phyloP scores from a whole-genome alignment of 2,329 filamentous ascomycete genomes.

The Hypoxylon sp. region DNA sequence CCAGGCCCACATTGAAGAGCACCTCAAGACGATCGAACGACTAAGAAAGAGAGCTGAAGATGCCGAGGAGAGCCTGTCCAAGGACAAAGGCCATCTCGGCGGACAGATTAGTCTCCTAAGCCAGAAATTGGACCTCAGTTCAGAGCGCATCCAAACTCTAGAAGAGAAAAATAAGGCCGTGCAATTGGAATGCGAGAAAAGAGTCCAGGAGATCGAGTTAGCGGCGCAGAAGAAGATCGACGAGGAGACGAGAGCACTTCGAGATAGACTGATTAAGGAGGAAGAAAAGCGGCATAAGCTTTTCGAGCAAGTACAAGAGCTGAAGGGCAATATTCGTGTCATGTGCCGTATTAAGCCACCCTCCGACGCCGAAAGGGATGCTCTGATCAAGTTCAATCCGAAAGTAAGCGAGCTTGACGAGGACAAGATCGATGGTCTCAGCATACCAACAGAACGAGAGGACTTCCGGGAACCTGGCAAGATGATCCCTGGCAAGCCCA shows the following conservation, averaged over 20 bases:
- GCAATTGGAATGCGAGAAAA: slow-evolving; percentile 46
- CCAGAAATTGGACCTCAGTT: slow-evolving; percentile 50
- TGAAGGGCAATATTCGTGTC: slow-evolving; percentile 98
- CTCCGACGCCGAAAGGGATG: slow-evolving; percentile 70
- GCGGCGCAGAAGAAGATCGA: slow-evolving; percentile 86
- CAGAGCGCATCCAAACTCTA: slow-evolving; percentile 49
- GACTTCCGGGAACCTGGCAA: slow-evolving; percentile 76
- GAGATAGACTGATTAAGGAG: slow-evolving; percentile 88
- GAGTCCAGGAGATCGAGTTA: slow-evolving; percentile 77
- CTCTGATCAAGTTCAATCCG: slow-evolving; percentile 81
- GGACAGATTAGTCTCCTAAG: slow-evolving; percentile 52
- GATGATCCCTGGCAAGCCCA: slow-evolving; percentile 81
- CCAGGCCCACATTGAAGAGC: slow-evolving; percentile 48
- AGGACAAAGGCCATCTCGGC: slow-evolving; percentile 52
- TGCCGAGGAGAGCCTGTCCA: slow-evolving; percentile 52
- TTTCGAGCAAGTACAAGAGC: slow-evolving; percentile 97
- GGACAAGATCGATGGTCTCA: slow-evolving; percentile 89
- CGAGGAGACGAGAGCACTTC: slow-evolving; percentile 69
- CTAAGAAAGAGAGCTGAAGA: slow-evolving; percentile 52
- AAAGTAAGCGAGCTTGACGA: slow-evolving; percentile 73
- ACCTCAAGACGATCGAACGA: slow-evolving; percentile 51
- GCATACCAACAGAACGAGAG: slow-evolving; percentile 84
- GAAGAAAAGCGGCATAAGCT: slow-evolving; percentile 91
- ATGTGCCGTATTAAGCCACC: slow-evolving; percentile 95
- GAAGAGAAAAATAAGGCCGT: slow-evolving; percentile 49